Evolutionary conservation across 805 yeast species (phyloP), one percentile per base, ranked within the genome.

Genomic region (Pichia kluyveri): DNA sequence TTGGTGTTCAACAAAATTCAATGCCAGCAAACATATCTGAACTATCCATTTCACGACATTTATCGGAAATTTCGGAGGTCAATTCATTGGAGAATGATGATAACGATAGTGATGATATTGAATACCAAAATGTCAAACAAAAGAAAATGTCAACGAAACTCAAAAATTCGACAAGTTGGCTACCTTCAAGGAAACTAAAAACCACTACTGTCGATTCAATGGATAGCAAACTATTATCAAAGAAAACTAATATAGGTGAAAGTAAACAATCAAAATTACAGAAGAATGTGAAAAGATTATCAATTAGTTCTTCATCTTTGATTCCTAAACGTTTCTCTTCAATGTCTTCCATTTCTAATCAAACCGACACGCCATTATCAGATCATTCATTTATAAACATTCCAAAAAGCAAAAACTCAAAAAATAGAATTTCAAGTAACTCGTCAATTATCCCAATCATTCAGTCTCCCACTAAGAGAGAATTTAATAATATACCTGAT

Each of bases 161-260:
- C 3, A 40, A 38, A 38, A 43, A 40, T 40, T 40, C 50, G 8
- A 18, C 42, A 3, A 47, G 41, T 12, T 47, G 50, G 50, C n/a
- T 47, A 2, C 44, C 47, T 8, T 42, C 43, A 11, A 44, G 31
- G 18, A 47, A 41, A 31, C 44, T 40, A n/a, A 47, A 47, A 28
- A 5, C 12, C n/a, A n/a, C 26, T 23, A 23, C 26, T 23, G 26
- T 23, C 5, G 26, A 23, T 23, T 23, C 26, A 23, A 23, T 23
- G 26, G 26, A 23, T 23, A 23, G 26, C 5, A 23, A 23, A 23
- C 26, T 6, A 4, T 23, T 23, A 23, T 6, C 26, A 23, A 23
- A n/a, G 23, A 37, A 27, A 40, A 30, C 28, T 5, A 11, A 11
- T 18, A 8, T 26, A 10, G n/a, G 37, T 2, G 23, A 18, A 9